phyloP scores from a whole-genome alignment of 2,329 filamentous ascomycete species.

The Colletotrichum sp. region DNA sequence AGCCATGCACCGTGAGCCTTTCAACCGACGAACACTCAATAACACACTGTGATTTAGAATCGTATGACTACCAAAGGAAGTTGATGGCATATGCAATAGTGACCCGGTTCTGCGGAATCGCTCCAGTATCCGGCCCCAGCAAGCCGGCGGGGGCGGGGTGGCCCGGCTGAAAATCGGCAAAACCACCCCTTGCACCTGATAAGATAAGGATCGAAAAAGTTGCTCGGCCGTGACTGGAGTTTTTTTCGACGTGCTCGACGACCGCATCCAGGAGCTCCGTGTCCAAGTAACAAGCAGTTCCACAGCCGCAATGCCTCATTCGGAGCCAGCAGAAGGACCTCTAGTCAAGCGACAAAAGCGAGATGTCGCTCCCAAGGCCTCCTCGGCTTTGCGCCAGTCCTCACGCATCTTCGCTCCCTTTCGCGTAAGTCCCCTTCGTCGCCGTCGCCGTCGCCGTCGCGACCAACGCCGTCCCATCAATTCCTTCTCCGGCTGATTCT shows the following conservation, averaged over 20 bases:
- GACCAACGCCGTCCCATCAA: not conserved
- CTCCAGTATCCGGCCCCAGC: not conserved
- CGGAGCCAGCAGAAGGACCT: constrained; percentile 60
- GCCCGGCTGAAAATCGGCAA: not conserved
- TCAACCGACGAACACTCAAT: too few species aligned
- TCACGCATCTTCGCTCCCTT: constrained; percentile 94
- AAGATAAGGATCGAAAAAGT: constrained; percentile 16
- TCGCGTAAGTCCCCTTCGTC: constrained; percentile 64
- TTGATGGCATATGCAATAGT: too few species aligned
- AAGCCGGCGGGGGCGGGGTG: not conserved
- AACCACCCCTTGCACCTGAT: not conserved
- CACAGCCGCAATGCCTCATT: constrained; percentile 56
- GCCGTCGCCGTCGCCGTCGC: not conserved
- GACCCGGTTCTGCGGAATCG: not conserved
- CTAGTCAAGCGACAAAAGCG: constrained; percentile 80
- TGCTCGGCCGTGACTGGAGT: not conserved
- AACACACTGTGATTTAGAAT: too few species aligned
- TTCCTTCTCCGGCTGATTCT: not conserved
- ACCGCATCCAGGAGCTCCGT: not conserved
- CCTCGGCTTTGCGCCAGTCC: constrained; percentile 46
- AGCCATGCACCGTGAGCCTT: not conserved
- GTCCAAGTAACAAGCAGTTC: not conserved
- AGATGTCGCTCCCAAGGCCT: constrained; percentile 43
- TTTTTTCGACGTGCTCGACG: not conserved
- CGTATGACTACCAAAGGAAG: too few species aligned